These are phyloP conservation scores for Alnus glutinosa DNA, from an alignment of 306 rosid species.

Conservation along the genomic window DNA sequence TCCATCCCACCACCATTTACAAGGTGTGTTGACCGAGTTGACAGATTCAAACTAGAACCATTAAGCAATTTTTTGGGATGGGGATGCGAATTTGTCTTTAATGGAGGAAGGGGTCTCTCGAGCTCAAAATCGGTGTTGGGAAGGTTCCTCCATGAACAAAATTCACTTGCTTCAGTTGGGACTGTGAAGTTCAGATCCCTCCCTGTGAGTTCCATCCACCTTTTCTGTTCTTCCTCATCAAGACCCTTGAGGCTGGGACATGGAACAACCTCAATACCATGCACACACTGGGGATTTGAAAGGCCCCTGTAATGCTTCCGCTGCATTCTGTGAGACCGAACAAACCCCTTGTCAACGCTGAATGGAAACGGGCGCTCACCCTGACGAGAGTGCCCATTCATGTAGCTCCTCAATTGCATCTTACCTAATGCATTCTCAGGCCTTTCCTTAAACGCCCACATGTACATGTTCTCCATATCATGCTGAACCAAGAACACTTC, in stretches of 20 bases:
- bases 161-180: slow-evolving; percentile 40
- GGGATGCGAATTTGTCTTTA: slow-evolving; percentile 26
- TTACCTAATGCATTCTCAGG: slow-evolving; percentile 49
- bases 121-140: slow-evolving; percentile 43
- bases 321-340: slow-evolving; percentile 44
- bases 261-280: slow-evolving; percentile 37
- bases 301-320: slow-evolving; percentile 49
- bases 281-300: slow-evolving; percentile 44
- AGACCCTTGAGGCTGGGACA: slow-evolving; percentile 39
- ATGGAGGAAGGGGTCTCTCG: slow-evolving; percentile 32
- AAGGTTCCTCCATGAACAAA: slow-evolving; percentile 40
- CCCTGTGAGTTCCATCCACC: slow-evolving; percentile 47
- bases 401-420: slow-evolving; percentile 48
- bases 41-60: slow-evolving; percentile 39
- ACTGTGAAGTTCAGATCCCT: slow-evolving; percentile 38
- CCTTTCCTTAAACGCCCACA: slow-evolving; percentile 51
- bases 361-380: slow-evolving; percentile 45
- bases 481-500: slow-evolving; percentile 48
- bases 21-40: slow-evolving; percentile 23
- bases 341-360: slow-evolving; percentile 40
- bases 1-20: slow-evolving; percentile 38
- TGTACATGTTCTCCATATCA: slow-evolving; percentile 50
- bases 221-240: slow-evolving; percentile 42
- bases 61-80: slow-evolving; percentile 34
- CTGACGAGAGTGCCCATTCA: slow-evolving; percentile 47